These are phyloP conservation scores for Cyberlindnera bimundalis DNA, from an alignment of 805 yeast genomes.

Conservation along the genomic window DNA sequence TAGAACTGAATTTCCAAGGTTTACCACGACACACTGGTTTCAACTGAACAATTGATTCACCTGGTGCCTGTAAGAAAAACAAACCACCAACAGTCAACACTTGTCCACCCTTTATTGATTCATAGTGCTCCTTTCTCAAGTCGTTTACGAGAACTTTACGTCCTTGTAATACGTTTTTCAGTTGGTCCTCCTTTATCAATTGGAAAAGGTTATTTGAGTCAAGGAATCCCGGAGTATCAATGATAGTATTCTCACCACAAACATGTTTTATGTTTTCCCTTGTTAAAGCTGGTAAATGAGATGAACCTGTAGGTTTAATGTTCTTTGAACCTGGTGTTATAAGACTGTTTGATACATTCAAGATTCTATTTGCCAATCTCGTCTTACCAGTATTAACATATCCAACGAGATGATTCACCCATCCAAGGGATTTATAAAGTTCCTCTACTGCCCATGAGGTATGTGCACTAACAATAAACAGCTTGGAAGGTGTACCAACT, in stretches of 20 bases:
- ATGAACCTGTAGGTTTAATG: slow-evolving; percentile 32
- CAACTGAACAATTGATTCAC: slow-evolving; percentile 43
- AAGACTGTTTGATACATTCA: slow-evolving; percentile 27
- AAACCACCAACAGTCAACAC: slow-evolving; percentile 59
- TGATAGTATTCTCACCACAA: slow-evolving; percentile 31
- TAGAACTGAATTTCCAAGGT: slow-evolving; percentile 25
- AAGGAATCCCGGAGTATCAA: slow-evolving; percentile 40
- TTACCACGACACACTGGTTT: slow-evolving; percentile 41
- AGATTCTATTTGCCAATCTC: slow-evolving; percentile 48
- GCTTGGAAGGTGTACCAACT: slow-evolving; percentile 28
- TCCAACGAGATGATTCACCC: slow-evolving; percentile 53
- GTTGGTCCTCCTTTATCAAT: slow-evolving; percentile 27
- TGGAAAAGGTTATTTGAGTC: slow-evolving; percentile 26
- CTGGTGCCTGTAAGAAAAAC: slow-evolving; percentile 54
- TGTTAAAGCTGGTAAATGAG: slow-evolving; percentile 68
- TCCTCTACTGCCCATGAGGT: slow-evolving; percentile 48
- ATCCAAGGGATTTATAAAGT: slow-evolving; percentile 36
- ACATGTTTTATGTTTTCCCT: slow-evolving; percentile 44
- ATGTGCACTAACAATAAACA: slow-evolving; percentile 48
- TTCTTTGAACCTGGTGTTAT: slow-evolving; percentile 9
- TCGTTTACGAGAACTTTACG: slow-evolving; percentile 30
- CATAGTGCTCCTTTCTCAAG: slow-evolving; percentile 29
- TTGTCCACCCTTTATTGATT: slow-evolving; percentile 41
- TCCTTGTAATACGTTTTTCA: slow-evolving; percentile 32
- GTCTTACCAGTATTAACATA: slow-evolving; percentile 71